Conservation (phyloP, 176 grass and related monocot species). For the Coix lacrymajobi region DNA sequence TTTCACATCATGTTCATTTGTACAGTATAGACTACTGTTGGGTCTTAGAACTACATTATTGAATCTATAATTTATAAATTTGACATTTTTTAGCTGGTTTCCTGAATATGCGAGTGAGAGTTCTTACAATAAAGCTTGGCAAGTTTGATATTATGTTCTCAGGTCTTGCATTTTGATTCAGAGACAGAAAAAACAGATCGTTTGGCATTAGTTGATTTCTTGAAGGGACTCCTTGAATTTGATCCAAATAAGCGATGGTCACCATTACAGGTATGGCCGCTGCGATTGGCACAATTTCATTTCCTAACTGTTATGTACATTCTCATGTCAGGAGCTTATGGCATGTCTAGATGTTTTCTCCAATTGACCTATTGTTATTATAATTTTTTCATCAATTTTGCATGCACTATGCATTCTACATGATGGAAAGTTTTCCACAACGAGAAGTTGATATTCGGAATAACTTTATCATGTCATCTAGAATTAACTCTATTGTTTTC, state of each 20-base stretch:
- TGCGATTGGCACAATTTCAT: constrained; percentile 1
- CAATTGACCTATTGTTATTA: background rate
- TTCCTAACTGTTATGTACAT: background rate
- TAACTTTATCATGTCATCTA: background rate
- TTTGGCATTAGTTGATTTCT: constrained; percentile 89
- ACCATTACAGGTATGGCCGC: constrained; percentile 69
- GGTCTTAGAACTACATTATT: background rate
- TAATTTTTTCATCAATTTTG: background rate
- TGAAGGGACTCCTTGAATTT: constrained; percentile 94
- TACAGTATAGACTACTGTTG: background rate
- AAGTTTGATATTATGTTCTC: constrained; percentile 56
- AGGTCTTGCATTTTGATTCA: constrained; percentile 65
- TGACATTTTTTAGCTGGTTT: background rate
- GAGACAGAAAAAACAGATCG: constrained; percentile 69
- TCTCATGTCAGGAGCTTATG: background rate
- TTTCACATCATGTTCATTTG: background rate
- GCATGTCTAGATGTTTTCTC: constrained; percentile 5
- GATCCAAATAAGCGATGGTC: constrained; percentile 92
- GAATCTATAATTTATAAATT: background rate
- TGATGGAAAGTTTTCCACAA: background rate
- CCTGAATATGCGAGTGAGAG: constrained; percentile 16
- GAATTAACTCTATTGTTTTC: constrained; percentile 30
- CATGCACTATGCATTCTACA: constrained; percentile 1
- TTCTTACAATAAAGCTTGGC: constrained; percentile 40
- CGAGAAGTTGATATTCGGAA: background rate